Evolutionary conservation across 2,329 filamentous ascomycete genomes (phyloP), one percentile per base, ranked within the genome.

Genomic region (Sordariomycetes sp.): DNA sequence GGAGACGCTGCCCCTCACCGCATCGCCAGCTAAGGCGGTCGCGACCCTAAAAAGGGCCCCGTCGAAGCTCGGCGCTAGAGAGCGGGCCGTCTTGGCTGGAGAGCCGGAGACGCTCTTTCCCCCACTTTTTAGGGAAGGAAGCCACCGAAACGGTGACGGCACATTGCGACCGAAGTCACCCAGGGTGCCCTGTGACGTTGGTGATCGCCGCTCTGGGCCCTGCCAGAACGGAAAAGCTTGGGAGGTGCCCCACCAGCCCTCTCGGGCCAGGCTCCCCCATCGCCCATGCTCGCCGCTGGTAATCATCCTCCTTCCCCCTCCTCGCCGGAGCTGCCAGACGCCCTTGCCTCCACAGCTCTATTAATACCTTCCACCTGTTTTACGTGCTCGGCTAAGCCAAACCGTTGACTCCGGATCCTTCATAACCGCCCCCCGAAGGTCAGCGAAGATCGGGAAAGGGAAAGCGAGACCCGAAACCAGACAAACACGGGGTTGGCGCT

Each of bases 121-220:
- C 42, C 45, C n/a, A 50, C 8, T 24, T 24, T 8, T 50, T n/a
- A 20, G 45, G 45, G 45, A 20, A 22, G 10, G 34, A 54, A 6
- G 7, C 10, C 52, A 54, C 52, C n/a, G 34, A 54, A 39, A 50
- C 45, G 45, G 45, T 22, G 45, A 22, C 45, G 45, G 45, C 45
- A 50, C 45, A 22, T 24, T 50, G 6, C 17, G 22, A 10, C 20
- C 8, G 13, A 50, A 45, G 53, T n/a, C 34, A n/a, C 32, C 53
- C 20, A 17, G n/a, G 13, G 35, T 50, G 54, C 34, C 28, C 42
- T 56, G 54, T 56, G 54, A 56, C 54, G 54, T 56, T 56, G 54
- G 50, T 42, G 54, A 56, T 56, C 54, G 25, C 32, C 42, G 24
- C 17, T 20, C 20, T 48, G 10, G 35, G 22, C 25, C n/a, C 54